Evolutionary conservation across 306 rosid genomes (phyloP), one percentile per base, ranked within the genome.

Genomic region (Vigna hirtella): DNA sequence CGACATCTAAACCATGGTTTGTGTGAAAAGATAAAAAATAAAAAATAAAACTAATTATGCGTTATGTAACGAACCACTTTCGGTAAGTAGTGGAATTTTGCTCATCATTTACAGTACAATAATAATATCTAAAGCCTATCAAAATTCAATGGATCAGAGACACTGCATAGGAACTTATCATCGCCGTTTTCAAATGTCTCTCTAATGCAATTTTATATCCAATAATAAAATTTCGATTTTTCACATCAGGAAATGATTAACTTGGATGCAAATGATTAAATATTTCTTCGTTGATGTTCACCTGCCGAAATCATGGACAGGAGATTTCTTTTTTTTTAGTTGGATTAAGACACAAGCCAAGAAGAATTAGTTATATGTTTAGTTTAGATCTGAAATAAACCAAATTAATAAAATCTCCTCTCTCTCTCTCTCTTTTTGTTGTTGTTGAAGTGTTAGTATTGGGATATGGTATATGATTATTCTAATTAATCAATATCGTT

Each of bases 401-500:
- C 17, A 26, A 58, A 58, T 26, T 26, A 57, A 24, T 22, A 57
- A 22, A 22, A 57, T 57, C 3, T 57, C 7, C 0, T 26, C 26
- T 24, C 2, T 24, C 2, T 0, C 2, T 2, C 3, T 2, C 0
- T 2, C 0, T 2, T 26, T 9, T 4, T 9, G 11, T n/a, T 11
- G 3, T 12, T 47, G 3, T 47, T 34, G 7, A 34, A 4, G 38
- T 6, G 7, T 6, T 34, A 6, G 38, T 34, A 5, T 34, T 34
- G 6, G 1, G 7, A 34, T 6, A 6, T 34, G 38, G 7, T 5
- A 6, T 34, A 34, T 34, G 38, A 34, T 34, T 34, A 34, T 34
- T 34, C 8, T 5, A 34, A 34, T 34, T 5, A 34, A 34, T 34
- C 38, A 6, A 34, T 34, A 5, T 34, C 38, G 38, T 6, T 4